Percentiles rank a stretch among this genome's conserved stretches.
phyloP scores from a whole-genome alignment of 139 green algal genomes.

The Chlamydomonas sp. region DNA sequence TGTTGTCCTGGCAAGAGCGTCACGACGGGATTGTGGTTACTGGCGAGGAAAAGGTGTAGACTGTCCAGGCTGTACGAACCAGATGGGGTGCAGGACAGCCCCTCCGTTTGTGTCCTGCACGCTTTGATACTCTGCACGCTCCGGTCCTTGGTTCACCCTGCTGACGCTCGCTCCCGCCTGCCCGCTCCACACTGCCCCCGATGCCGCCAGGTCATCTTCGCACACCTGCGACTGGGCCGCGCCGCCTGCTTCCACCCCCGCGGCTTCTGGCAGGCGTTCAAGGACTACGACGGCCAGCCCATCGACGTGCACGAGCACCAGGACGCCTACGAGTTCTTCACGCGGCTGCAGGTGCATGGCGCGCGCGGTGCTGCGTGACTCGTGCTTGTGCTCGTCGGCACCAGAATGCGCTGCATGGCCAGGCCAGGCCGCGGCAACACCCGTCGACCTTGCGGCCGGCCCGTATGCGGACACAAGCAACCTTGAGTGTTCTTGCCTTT shows the following conservation, averaged over 20 bases:
- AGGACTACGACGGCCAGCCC: slow-evolving; percentile 89
- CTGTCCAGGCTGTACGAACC: not conserved
- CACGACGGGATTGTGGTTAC: too few relatives aligned
- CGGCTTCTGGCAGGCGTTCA: slow-evolving; percentile 86
- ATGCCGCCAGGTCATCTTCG: slow-evolving; percentile 78
- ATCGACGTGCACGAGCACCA: slow-evolving; percentile 92
- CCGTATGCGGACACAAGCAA: too few relatives aligned
- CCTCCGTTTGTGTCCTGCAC: not conserved
- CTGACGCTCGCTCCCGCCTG: too few relatives aligned
- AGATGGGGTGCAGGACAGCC: not conserved
- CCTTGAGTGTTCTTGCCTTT: too few relatives aligned
- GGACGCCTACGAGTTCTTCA: slow-evolving; percentile 94
- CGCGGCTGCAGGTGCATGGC: slow-evolving; percentile 67
- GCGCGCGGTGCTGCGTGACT: too few relatives aligned
- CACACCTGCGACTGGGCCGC: slow-evolving; percentile 65
- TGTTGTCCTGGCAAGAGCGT: not conserved
- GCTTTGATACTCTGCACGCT: too few relatives aligned
- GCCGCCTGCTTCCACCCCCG: slow-evolving; percentile 58
- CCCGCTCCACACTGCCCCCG: too few relatives aligned
- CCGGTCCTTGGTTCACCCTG: too few relatives aligned
- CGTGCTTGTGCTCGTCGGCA: too few relatives aligned
- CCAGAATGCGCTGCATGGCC: too few relatives aligned
- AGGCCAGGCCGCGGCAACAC: too few relatives aligned
- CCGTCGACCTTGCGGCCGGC: too few relatives aligned
- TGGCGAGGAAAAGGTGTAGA: not conserved